A percentile compares a stretch with the other conserved stretches of the same genome.
These are phyloP conservation scores for Globisporangium uncinulatum DNA, from an alignment of 352 stramenopile species.

Conservation along the genomic window DNA sequence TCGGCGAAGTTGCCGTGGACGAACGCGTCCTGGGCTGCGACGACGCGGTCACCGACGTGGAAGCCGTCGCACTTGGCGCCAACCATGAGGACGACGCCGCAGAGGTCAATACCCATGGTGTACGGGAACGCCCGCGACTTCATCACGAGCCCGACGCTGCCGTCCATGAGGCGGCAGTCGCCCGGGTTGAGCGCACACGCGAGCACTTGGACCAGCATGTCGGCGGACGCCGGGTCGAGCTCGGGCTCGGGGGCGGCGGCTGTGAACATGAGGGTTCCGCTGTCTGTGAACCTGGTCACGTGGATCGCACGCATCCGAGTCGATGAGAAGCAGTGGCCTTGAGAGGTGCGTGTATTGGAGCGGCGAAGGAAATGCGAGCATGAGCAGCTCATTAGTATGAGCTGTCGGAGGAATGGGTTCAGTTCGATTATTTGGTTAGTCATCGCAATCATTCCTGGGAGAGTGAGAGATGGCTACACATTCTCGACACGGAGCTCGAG, in stretches of 20 bases:
- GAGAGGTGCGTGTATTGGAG: background rate
- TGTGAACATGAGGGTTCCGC: constrained; percentile 22
- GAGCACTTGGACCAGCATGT: constrained; percentile 26
- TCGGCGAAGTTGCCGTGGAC: constrained; percentile 28
- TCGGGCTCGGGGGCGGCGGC: constrained; percentile 14
- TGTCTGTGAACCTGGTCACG: constrained; percentile 24
- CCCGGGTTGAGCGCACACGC: constrained; percentile 28
- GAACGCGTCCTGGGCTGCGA: constrained; percentile 18
- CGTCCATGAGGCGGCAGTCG: constrained; percentile 29
- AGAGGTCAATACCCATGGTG: constrained; percentile 33
- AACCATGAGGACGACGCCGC: constrained; percentile 30
- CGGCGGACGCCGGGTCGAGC: constrained; percentile 12
- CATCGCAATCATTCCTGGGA: background rate
- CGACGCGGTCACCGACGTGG: constrained; percentile 27
- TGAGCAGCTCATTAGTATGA: background rate
- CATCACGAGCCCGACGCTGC: constrained; percentile 32
- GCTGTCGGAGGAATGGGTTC: background rate
- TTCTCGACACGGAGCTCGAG: background rate
- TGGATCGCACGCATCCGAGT: constrained; percentile 29
- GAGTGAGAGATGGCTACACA: background rate
- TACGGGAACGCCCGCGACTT: constrained; percentile 37
- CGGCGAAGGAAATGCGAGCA: background rate
- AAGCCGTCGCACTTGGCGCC: constrained; percentile 19
- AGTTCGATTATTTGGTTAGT: background rate
- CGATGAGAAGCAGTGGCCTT: background rate